Conservation (phyloP, 2,329 filamentous ascomycete species). For the Penicillium glabrum region DNA sequence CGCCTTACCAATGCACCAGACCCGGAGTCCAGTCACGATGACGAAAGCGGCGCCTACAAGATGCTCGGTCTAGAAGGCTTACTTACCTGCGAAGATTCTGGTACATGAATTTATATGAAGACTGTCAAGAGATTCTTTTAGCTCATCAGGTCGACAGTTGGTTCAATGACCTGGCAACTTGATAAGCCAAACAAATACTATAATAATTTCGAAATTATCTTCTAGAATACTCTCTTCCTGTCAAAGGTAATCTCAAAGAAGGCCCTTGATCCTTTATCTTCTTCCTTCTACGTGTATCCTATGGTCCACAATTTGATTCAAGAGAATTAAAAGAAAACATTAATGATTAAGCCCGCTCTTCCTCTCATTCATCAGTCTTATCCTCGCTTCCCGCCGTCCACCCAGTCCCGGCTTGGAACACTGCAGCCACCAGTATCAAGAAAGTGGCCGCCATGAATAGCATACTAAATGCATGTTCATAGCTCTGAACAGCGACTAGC, state of each 20-base stretch:
- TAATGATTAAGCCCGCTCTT: not conserved
- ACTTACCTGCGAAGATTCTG: too few relatives aligned
- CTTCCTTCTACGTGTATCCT: not conserved
- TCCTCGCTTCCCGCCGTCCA: slow-evolving; percentile 44
- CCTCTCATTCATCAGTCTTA: not conserved
- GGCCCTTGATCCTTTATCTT: too few relatives aligned
- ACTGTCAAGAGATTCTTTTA: not conserved
- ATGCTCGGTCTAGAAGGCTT: too few relatives aligned
- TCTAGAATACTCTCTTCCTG: too few relatives aligned
- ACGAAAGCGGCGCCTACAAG: too few relatives aligned
- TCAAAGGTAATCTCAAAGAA: too few relatives aligned
- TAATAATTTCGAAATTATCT: not conserved
- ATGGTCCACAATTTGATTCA: not conserved
- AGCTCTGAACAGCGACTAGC: slow-evolving; percentile 53
- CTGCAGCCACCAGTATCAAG: slow-evolving; percentile 50
- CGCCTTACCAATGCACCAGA: too few relatives aligned
- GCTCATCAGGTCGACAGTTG: not conserved
- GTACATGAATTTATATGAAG: too few relatives aligned
- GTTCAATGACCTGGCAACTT: too few relatives aligned
- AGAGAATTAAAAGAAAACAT: not conserved
- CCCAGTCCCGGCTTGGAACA: slow-evolving; percentile 60
- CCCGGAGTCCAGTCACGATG: too few relatives aligned
- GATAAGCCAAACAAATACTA: not conserved
- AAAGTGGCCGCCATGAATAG: slow-evolving; percentile 55
- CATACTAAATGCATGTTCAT: slow-evolving; percentile 53